A percentile compares a stretch with the other conserved stretches of the same genome.
Evolutionary conservation across 163 green algal genomes (phyloP).

Genomic region (Chlamydomonas reinhardtii): DNA sequence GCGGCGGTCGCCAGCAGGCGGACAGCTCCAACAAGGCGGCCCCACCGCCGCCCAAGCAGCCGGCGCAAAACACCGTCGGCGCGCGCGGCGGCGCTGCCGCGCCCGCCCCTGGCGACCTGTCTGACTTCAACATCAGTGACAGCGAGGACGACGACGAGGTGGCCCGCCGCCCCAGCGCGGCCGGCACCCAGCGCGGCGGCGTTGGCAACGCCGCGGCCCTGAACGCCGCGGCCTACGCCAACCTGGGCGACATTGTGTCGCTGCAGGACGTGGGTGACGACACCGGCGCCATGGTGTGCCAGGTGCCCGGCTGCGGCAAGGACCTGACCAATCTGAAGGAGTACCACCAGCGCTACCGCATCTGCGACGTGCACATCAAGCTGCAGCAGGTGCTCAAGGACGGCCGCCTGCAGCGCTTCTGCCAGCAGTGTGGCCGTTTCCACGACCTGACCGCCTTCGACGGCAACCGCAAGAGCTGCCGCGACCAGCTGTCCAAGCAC

Average conservation of each 20-base stretch:
- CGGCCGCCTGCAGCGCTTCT: conserved; percentile 84
- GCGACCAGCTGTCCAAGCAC: conserved; percentile 80
- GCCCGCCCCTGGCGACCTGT: not conserved
- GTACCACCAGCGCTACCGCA: conserved; percentile 79
- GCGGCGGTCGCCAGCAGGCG: conserved; percentile 40
- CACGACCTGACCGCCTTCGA: conserved; percentile 82
- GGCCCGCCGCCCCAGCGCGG: not conserved
- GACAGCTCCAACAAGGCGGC: conserved; percentile 42
- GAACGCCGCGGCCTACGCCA: not conserved
- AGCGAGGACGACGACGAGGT: conserved; percentile 44
- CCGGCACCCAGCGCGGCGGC: not conserved
- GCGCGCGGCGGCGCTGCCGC: not conserved
- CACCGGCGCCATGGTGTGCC: conserved; percentile 53
- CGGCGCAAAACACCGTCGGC: not conserved
- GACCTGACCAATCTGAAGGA: conserved; percentile 70
- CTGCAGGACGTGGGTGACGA: conserved; percentile 47
- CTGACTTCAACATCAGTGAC: conserved; percentile 37
- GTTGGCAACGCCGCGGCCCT: too few species aligned
- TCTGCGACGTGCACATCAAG: conserved; percentile 86
- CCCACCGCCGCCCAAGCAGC: not conserved
- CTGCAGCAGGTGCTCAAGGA: conserved; percentile 70
- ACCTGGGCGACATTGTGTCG: conserved; percentile 42
- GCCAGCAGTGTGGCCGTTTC: conserved; percentile 85
- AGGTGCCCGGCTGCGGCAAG: conserved; percentile 68
- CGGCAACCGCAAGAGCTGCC: conserved; percentile 74